Evolutionary conservation across 2,329 filamentous ascomycete genomes (phyloP).

Genomic region (Mycosphaerella sp.): DNA sequence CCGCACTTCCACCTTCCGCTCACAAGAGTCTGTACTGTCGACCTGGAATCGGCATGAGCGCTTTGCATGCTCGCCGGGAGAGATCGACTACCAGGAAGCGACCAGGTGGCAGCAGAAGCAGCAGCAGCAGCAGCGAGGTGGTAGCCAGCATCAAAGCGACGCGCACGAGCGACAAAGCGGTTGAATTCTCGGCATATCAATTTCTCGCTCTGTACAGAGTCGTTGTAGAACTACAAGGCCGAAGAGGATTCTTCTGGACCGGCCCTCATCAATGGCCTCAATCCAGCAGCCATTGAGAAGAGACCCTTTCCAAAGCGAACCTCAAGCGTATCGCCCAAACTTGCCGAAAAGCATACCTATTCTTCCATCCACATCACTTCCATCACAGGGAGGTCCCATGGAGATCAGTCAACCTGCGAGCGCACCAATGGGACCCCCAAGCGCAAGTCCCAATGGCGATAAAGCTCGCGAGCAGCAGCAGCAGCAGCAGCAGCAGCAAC

Average conservation of each 20-base stretch:
- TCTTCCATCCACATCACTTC: constrained; percentile 26
- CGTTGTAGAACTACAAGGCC: not conserved
- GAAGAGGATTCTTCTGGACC: not conserved
- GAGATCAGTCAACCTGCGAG: constrained; percentile 26
- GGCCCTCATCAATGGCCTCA: constrained; percentile 37
- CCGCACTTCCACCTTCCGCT: not conserved
- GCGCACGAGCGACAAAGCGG: not conserved
- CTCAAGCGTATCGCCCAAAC: constrained; percentile 19
- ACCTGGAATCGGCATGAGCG: not conserved
- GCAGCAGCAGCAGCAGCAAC: constrained; percentile 21
- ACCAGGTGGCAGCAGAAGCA: not conserved
- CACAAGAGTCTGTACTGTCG: not conserved
- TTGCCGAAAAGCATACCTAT: constrained; percentile 29
- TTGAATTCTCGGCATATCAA: not conserved
- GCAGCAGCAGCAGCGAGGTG: not conserved
- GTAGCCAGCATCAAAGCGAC: not conserved
- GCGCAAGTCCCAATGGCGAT: constrained; percentile 28
- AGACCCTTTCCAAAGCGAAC: constrained; percentile 29
- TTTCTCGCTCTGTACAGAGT: not conserved
- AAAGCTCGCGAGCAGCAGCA: constrained; percentile 22
- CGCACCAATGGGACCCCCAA: constrained; percentile 29
- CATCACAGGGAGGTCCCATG: constrained; percentile 26
- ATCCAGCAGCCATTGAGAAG: constrained; percentile 38
- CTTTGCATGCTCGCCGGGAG: not conserved
- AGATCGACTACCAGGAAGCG: not conserved